These are phyloP conservation scores for Paecilomyces sp. DNA, from an alignment of 2,329 filamentous ascomycete species.

Conservation along the genomic window DNA sequence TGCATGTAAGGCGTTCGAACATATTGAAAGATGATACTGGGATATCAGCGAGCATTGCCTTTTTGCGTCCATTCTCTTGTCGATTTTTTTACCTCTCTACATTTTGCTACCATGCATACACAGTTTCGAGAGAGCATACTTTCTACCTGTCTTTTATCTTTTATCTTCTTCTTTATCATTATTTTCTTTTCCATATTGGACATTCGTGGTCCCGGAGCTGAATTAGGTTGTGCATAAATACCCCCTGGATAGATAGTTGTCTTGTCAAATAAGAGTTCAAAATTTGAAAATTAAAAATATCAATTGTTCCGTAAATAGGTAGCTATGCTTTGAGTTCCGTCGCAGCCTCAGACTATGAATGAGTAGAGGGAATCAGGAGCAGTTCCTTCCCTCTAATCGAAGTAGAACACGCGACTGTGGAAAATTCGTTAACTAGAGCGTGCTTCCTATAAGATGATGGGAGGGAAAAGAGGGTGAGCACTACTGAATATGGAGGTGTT, in stretches of 20 bases:
- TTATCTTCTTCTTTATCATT: neutral
- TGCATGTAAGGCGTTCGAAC: neutral
- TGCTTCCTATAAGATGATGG: too few relatives aligned
- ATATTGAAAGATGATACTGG: neutral
- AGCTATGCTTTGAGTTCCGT: too few relatives aligned
- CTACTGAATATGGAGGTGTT: too few relatives aligned
- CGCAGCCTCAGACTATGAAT: too few relatives aligned
- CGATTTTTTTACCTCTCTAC: neutral
- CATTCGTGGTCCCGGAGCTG: neutral
- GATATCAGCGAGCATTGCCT: neutral
- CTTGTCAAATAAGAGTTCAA: neutral
- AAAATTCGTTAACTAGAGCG: too few relatives aligned
- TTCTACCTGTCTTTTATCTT: neutral
- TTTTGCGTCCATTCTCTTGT: neutral
- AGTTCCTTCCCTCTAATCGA: too few relatives aligned
- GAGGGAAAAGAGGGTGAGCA: too few relatives aligned
- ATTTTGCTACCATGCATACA: neutral
- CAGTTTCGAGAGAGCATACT: neutral
- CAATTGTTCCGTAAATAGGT: neutral
- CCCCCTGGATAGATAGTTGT: neutral
- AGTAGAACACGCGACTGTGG: too few relatives aligned
- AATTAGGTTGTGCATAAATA: neutral
- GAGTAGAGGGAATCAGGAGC: too few relatives aligned
- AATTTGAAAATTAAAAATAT: neutral
- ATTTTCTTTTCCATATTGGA: neutral